Evolutionary conservation across 2,329 filamentous ascomycete genomes (phyloP).

Genomic region (Domatiomyces catenatus): DNA sequence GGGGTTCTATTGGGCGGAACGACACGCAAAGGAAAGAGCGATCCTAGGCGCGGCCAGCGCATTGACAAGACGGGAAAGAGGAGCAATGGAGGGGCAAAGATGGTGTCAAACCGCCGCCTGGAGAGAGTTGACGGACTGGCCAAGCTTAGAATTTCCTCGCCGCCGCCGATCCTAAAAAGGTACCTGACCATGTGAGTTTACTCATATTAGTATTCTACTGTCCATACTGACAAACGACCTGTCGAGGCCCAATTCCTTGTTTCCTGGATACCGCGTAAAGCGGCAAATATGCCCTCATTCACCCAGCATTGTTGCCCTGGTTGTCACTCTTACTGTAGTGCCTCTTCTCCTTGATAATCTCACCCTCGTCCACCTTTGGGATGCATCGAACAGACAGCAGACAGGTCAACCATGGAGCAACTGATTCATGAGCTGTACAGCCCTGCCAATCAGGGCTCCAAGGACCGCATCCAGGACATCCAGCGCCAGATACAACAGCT

Average conservation of each 20-base stretch:
- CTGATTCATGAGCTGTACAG: conserved; percentile 13
- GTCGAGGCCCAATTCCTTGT: not conserved
- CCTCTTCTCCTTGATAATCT: not conserved
- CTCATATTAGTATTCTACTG: no score
- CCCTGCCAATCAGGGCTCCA: conserved; percentile 12
- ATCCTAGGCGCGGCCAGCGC: conserved; percentile 12
- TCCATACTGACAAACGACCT: not conserved
- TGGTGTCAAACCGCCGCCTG: no score
- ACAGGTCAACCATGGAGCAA: conserved; percentile 10
- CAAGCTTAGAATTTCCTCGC: no score
- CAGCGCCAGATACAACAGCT: conserved; percentile 65
- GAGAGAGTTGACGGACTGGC: no score
- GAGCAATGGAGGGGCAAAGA: not conserved
- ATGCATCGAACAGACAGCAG: not conserved
- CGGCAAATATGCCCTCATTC: not conserved
- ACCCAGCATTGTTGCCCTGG: not conserved
- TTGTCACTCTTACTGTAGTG: not conserved
- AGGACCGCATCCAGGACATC: conserved; percentile 27
- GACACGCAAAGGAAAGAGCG: conserved; percentile 10
- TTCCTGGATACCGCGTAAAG: not conserved
- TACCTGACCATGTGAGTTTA: no score
- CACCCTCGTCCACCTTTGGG: not conserved
- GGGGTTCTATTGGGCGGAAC: conserved; percentile 4
- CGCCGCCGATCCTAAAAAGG: no score
- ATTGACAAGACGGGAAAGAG: conserved; percentile 6